Percentiles rank a stretch among this genome's conserved stretches.
phyloP scores from a whole-genome alignment of 2,329 filamentous ascomycete species.

The Didymella exigua region DNA sequence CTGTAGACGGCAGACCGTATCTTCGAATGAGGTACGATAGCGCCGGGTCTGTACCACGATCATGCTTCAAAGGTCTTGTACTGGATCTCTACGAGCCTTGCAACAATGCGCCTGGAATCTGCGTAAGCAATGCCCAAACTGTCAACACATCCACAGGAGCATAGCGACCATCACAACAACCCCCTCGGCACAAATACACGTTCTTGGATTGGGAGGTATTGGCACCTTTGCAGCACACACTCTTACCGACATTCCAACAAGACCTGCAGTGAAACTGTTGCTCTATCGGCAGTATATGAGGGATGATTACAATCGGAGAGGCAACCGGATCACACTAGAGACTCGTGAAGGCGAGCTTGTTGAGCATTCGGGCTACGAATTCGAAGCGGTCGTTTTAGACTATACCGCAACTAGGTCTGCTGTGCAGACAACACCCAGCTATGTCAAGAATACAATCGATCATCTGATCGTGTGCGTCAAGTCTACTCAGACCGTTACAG shows the following conservation, averaged over 20 bases:
- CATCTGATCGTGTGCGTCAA: constrained; percentile 20
- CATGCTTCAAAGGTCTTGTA: background rate
- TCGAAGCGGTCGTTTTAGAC: background rate
- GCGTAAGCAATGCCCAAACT: background rate
- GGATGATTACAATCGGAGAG: constrained; percentile 1
- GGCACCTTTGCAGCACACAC: constrained; percentile 15
- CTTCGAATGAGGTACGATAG: background rate
- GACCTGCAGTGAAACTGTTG: constrained; percentile 1
- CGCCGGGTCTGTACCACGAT: background rate
- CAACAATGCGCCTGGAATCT: background rate
- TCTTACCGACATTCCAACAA: constrained; percentile 10
- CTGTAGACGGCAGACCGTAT: background rate
- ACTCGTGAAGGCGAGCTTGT: constrained; percentile 3
- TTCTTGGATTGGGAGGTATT: constrained; percentile 14
- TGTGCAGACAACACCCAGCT: background rate
- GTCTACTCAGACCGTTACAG: constrained; percentile 13
- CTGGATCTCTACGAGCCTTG: background rate
- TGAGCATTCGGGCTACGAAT: constrained; percentile 1
- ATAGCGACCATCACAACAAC: background rate
- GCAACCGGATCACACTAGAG: constrained; percentile 2
- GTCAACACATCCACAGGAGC: background rate
- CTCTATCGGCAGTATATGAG: constrained; percentile 8
- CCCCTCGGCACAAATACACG: background rate
- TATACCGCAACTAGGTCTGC: background rate
- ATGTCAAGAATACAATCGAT: background rate